These are phyloP conservation scores for Pichia heedii DNA, from an alignment of 805 yeast genomes.

Conservation along the genomic window DNA sequence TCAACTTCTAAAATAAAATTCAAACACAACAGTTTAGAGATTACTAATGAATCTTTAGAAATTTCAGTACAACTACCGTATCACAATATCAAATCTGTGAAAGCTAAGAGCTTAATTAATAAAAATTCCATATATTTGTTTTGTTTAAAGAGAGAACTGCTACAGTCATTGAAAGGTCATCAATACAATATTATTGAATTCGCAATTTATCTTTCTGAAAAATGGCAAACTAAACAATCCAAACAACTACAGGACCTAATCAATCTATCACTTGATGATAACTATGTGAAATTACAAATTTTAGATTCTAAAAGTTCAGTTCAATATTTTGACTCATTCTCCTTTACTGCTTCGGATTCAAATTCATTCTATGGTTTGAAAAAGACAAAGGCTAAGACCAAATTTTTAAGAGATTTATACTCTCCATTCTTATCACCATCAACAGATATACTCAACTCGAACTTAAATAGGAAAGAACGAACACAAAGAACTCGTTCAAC, in stretches of 20 bases:
- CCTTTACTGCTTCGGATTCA: not conserved
- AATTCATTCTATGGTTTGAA: not conserved
- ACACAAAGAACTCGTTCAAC: conserved; percentile 4
- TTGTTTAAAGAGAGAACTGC: not conserved
- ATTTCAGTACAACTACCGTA: not conserved
- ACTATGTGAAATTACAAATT: not conserved
- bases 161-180: not conserved
- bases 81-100: conserved; percentile 1
- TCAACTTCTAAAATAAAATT: not conserved
- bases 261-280: not conserved
- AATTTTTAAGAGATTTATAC: not conserved
- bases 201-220: not conserved
- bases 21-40: not conserved
- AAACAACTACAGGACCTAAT: not conserved
- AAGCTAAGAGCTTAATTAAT: not conserved
- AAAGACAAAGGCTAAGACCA: not conserved
- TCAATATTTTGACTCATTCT: not conserved
- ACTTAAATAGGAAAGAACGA: not conserved
- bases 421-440: not conserved
- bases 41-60: not conserved
- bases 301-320: not conserved
- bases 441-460: not conserved
- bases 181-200: not conserved
- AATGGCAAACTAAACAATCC: not conserved
- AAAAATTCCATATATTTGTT: not conserved